Conservation (phyloP, 2,329 filamentous ascomycete genomes). For the Cladophialophora carrionii region DNA sequence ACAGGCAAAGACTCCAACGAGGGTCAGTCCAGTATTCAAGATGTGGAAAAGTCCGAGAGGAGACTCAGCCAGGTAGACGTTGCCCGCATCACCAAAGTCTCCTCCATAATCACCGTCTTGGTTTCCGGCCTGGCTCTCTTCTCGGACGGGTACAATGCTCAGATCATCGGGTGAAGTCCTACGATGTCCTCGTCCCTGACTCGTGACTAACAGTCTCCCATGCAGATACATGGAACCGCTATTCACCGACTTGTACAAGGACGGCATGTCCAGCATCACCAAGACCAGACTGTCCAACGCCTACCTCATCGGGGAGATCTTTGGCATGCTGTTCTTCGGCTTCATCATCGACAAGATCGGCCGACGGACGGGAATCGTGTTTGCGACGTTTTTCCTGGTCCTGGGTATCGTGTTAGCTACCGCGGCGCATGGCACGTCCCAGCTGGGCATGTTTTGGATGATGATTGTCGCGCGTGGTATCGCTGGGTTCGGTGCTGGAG, state of each 20-base stretch:
- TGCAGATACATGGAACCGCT: constrained; percentile 46
- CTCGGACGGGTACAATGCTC: constrained; percentile 48
- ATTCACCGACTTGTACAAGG: constrained; percentile 43
- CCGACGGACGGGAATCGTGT: constrained; percentile 54
- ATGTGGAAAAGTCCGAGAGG: background rate
- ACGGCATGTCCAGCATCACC: constrained; percentile 45
- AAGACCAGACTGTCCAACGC: constrained; percentile 60
- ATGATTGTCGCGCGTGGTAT: constrained; percentile 73
- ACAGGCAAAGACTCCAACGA: constrained; percentile 4
- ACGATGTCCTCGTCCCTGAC: background rate
- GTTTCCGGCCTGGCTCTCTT: constrained; percentile 46
- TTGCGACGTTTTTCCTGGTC: constrained; percentile 54
- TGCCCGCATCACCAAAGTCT: constrained; percentile 28
- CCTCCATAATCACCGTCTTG: constrained; percentile 43
- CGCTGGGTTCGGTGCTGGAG: constrained; percentile 59
- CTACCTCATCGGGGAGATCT: constrained; percentile 59
- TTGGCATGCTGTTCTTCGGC: constrained; percentile 61
- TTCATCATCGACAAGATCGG: constrained; percentile 56
- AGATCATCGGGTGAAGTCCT: constrained; percentile 40
- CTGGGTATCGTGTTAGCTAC: constrained; percentile 54
- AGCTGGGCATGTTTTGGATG: constrained; percentile 57
- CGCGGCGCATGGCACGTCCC: constrained; percentile 48
- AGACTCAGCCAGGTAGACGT: constrained; percentile 18
- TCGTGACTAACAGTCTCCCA: background rate
- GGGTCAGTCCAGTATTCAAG: background rate